These are phyloP conservation scores for Dentipellis sp. DNA, from an alignment of 768 basidiomycete genomes.

Conservation along the genomic window DNA sequence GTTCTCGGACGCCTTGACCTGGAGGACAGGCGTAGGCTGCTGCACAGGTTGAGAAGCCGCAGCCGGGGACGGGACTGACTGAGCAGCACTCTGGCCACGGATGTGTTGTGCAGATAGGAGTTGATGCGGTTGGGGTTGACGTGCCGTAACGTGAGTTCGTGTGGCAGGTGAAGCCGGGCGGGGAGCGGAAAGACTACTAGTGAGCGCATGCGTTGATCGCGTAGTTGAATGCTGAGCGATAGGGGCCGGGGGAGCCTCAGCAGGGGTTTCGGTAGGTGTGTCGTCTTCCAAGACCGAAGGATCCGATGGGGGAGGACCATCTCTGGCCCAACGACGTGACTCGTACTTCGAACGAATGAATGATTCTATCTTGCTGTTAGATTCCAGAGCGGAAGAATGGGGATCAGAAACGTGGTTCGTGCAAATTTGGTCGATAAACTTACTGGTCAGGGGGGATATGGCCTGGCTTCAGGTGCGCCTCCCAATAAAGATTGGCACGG, in stretches of 20 bases:
- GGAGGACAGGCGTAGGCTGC: constrained; percentile 16
- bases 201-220: neutral
- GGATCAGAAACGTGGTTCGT: neutral
- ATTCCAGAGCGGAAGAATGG: neutral
- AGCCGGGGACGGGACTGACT: neutral
- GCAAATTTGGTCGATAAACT: constrained; percentile 23
- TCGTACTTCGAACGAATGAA: constrained; percentile 98
- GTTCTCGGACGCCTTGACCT: constrained; percentile 32
- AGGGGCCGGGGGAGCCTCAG: constrained; percentile 10
- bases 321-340: constrained; percentile 83
- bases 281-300: constrained; percentile 65
- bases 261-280: constrained; percentile 17
- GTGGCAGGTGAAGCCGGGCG: constrained; percentile 17
- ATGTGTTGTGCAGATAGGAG: constrained; percentile 33
- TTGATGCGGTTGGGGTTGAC: constrained; percentile 46
- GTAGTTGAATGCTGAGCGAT: constrained; percentile 15
- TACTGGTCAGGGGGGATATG: constrained; percentile 94
- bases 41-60: constrained; percentile 18
- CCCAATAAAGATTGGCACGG: constrained; percentile 94
- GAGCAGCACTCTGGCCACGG: constrained; percentile 3
- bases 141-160: constrained; percentile 18
- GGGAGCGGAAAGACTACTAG: constrained; percentile 23
- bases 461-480: constrained; percentile 85
- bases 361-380: constrained; percentile 89
- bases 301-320: constrained; percentile 78